A percentile compares a stretch with the other conserved stretches of the same genome.
phyloP scores from a whole-genome alignment of 139 green algal genomes.

The Picochlorum sp. region DNA sequence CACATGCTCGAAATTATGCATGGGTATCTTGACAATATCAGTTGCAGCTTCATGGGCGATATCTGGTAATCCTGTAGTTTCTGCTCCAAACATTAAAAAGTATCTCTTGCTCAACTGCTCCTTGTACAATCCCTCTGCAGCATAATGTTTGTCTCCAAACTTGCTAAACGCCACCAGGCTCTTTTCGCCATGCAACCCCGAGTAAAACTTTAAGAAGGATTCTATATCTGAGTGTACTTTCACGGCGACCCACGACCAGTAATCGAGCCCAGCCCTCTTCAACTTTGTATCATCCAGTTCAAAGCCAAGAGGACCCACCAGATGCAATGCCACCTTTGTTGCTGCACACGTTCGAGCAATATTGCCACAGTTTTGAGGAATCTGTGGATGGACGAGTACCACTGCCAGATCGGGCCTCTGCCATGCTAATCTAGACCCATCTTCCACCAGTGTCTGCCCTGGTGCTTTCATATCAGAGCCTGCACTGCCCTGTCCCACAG shows the following conservation, averaged over 20 bases:
- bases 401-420: conserved; percentile 54
- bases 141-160: conserved; percentile 48
- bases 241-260: conserved; percentile 72
- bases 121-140: conserved; percentile 48
- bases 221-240: conserved; percentile 60
- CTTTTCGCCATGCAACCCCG: conserved; percentile 32
- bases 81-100: conserved; percentile 61
- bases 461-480: neutral
- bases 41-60: conserved; percentile 52
- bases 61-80: conserved; percentile 64
- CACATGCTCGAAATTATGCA: conserved; percentile 67
- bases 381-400: conserved; percentile 68
- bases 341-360: conserved; percentile 68
- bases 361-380: conserved; percentile 64
- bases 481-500: too few relatives aligned
- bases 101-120: conserved; percentile 7
- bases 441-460: neutral
- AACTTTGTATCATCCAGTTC: conserved; percentile 59
- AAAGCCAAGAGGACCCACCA: conserved; percentile 78
- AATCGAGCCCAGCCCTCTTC: conserved; percentile 79
- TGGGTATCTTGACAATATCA: conserved; percentile 73
- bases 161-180: conserved; percentile 69
- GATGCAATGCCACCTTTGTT: conserved; percentile 57
- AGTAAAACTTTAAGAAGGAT: conserved; percentile 48
- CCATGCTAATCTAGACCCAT: conserved; percentile 14